These are phyloP conservation scores for Candida pseudocylindracea DNA, from an alignment of 1,139 yeast genomes.

Conservation along the genomic window DNA sequence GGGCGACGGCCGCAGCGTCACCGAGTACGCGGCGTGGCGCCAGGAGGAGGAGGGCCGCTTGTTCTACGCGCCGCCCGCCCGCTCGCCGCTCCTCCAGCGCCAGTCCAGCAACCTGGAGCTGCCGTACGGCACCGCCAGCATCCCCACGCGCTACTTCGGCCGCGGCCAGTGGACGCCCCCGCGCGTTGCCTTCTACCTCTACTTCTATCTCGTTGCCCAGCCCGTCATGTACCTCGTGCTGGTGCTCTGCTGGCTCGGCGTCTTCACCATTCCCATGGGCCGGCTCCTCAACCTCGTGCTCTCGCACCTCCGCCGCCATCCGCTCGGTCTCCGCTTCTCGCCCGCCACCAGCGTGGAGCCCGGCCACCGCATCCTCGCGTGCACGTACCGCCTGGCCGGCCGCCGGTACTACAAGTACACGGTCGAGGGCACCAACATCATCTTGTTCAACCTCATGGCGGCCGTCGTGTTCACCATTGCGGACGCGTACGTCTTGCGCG, in stretches of 20 bases:
- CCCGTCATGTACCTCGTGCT: slow-evolving; percentile 43
- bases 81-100: slow-evolving; percentile 17
- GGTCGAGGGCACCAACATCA: slow-evolving; percentile 86
- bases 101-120: slow-evolving; percentile 14
- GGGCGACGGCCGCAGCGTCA: slow-evolving; percentile 66
- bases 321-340: slow-evolving; percentile 50
- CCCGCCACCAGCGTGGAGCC: too few species aligned
- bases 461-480: slow-evolving; percentile 68
- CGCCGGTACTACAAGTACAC: slow-evolving; percentile 87
- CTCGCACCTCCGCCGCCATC: slow-evolving; percentile 74
- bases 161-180: slow-evolving; percentile 87
- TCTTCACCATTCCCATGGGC: slow-evolving; percentile 87
- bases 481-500: slow-evolving; percentile 48
- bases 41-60: slow-evolving; percentile 49
- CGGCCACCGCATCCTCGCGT: slow-evolving; percentile 31
- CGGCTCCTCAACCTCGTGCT: slow-evolving; percentile 37
- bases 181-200: slow-evolving; percentile 53
- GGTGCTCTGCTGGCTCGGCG: slow-evolving; percentile 54
- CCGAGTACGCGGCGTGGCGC: slow-evolving; percentile 83
- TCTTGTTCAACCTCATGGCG: slow-evolving; percentile 64
- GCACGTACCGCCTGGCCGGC: slow-evolving; percentile 87
- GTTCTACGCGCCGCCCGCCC: slow-evolving; percentile 46
- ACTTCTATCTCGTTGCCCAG: slow-evolving; percentile 45
- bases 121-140: slow-evolving; percentile 8
- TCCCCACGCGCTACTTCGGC: slow-evolving; percentile 55